Evolutionary conservation across 1,284 basidiomycete genomes (phyloP).

Genomic region (Ceratobasidium sp.): DNA sequence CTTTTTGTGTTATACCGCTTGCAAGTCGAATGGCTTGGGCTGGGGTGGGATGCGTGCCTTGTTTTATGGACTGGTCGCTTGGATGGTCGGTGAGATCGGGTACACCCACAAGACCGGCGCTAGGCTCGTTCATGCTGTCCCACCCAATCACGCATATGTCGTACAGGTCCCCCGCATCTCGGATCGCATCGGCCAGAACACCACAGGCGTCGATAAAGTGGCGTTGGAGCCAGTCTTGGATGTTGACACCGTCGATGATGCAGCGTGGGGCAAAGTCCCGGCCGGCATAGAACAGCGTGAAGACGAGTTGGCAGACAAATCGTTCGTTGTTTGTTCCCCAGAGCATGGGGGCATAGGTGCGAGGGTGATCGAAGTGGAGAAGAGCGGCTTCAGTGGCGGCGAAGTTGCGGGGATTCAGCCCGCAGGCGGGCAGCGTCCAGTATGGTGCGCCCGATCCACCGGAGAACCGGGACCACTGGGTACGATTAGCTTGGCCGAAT

Average conservation of each 20-base stretch:
- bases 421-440: conserved; percentile 93
- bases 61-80: conserved; percentile 76
- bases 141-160: conserved; percentile 93
- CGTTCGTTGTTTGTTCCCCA: conserved; percentile 97
- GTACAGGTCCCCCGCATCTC: conserved; percentile 72
- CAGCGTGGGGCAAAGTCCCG: conserved; percentile 89
- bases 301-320: conserved; percentile 86
- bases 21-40: conserved; percentile 83
- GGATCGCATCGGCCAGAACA: conserved; percentile 76
- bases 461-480: conserved; percentile 94
- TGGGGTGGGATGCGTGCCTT: conserved; percentile 86
- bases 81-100: conserved; percentile 70
- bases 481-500: neutral
- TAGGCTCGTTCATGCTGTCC: conserved; percentile 96
- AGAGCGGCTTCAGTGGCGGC: conserved; percentile 86
- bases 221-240: conserved; percentile 91
- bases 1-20: conserved; percentile 66
- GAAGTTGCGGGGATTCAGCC: conserved; percentile 85
- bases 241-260: too few relatives aligned
- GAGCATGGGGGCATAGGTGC: conserved; percentile 88
- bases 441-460: conserved; percentile 96
- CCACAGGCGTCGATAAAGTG: conserved; percentile 85
- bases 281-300: conserved; percentile 95
- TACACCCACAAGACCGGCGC: conserved; percentile 84
- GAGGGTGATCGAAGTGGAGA: conserved; percentile 89